phyloP scores from a whole-genome alignment of 805 yeast genomes.

The Candida tammaniensis region DNA sequence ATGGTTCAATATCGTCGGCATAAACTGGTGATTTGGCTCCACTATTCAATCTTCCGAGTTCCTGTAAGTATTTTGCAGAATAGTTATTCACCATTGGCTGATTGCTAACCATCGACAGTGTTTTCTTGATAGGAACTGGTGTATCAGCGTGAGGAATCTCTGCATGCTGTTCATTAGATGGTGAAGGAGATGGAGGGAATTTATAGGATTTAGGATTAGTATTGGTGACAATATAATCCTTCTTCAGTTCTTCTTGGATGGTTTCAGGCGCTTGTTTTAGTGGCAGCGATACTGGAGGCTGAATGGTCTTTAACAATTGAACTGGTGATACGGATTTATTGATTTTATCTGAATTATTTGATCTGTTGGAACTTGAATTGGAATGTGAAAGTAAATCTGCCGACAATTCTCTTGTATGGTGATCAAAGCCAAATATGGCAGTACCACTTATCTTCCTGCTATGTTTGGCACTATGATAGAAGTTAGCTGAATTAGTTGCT shows the following conservation, averaged over 20 bases:
- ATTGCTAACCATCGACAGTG: background rate
- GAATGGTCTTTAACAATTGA: slow-evolving; percentile 20
- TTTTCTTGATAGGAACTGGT: slow-evolving; percentile 1
- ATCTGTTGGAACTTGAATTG: slow-evolving; percentile 10
- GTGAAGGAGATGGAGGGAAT: slow-evolving; percentile 49
- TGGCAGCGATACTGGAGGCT: slow-evolving; percentile 6
- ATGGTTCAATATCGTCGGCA: slow-evolving; percentile 37
- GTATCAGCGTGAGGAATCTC: too few species aligned
- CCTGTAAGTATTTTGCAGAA: slow-evolving; percentile 44
- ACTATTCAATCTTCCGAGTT: slow-evolving; percentile 15
- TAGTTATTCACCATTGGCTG: slow-evolving; percentile 21
- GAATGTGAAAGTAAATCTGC: slow-evolving; percentile 40
- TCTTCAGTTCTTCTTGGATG: slow-evolving; percentile 13
- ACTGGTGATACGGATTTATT: slow-evolving; percentile 34
- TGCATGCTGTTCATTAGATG: too few species aligned
- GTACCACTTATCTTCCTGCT: slow-evolving; percentile 71
- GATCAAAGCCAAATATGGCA: slow-evolving; percentile 72
- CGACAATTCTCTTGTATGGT: slow-evolving; percentile 61
- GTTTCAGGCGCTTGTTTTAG: slow-evolving; percentile 8
- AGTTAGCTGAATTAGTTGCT: slow-evolving; percentile 13
- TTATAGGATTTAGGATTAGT: slow-evolving; percentile 49
- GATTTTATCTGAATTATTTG: slow-evolving; percentile 18
- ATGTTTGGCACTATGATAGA: slow-evolving; percentile 36
- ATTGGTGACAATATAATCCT: slow-evolving; percentile 49
- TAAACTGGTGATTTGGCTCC: slow-evolving; percentile 15